Evolutionary conservation across 1,284 basidiomycete species (phyloP), one percentile per base, ranked within the genome.

Genomic region (Psilocybe mexicana): DNA sequence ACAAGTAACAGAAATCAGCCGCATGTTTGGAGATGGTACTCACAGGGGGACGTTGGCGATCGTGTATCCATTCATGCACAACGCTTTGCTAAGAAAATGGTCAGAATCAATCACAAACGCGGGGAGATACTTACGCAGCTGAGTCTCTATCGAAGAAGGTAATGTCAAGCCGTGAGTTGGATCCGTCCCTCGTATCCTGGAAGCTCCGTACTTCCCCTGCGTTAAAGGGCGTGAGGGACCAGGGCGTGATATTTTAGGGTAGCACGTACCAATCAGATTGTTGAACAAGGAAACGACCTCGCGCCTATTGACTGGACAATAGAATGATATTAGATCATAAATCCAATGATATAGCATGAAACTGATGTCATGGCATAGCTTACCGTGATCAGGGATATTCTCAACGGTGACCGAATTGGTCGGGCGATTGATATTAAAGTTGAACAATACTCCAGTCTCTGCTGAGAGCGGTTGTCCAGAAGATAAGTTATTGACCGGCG

Each of bases 31-130:
- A 18, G 18, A 24, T 33, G 33, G 38, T 12, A 64, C 63, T 61
- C 51, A 88, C 86, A 88, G 68, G 24, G 79, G 74, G 50, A 74
- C 72, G 24, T 84, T 85, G 23, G 77, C 78, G n/a, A 87, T 70
- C 33, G 74, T 82, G 65, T 86, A 87, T 43, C 86, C 85, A 30
- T 82, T 79, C 84, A 88, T 84, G 66, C 82, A 83, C 51, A 88
- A 65, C 1, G 86, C 83, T 71, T 87, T 87, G 59, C 86, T 88
- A 61, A 40, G 11, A 50, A 14, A 47, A 14, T 25, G 28, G 36
- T 61, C 36, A 60, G 48, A 46, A 36, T 36, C 0, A 42, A 12
- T n/a, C 25, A 14, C 8, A 5, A 46, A 7, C 42, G 28, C 12
- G 33, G 2, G 24, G 10, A 43, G 14, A 30, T 18, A 43, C 56